These are phyloP conservation scores for Peronospora belbahrii DNA, from an alignment of 352 stramenopile species.

Conservation along the genomic window DNA sequence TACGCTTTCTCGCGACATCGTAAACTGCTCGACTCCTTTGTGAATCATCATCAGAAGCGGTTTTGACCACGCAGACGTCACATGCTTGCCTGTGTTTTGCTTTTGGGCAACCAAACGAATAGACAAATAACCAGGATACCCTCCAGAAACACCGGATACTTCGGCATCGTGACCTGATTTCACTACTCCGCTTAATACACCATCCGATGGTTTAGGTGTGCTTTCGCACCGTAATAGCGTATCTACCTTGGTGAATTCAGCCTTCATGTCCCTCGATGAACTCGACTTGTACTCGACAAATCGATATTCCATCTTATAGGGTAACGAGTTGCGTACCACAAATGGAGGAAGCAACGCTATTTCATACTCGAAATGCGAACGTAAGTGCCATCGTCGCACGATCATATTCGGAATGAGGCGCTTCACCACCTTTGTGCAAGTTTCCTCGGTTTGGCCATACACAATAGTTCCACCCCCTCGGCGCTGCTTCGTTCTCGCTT, in stretches of 20 bases:
- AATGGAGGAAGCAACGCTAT: constrained; percentile 69
- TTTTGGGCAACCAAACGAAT: constrained; percentile 48
- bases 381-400: constrained; percentile 64
- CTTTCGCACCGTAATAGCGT: constrained; percentile 35
- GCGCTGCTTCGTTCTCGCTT: constrained; percentile 44
- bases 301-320: constrained; percentile 78
- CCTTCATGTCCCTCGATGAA: constrained; percentile 36
- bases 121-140: constrained; percentile 64
- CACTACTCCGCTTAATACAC: constrained; percentile 44
- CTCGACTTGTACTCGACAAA: constrained; percentile 79
- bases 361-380: constrained; percentile 78
- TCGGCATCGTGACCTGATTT: constrained; percentile 67
- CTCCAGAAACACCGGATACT: constrained; percentile 61
- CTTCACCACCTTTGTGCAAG: constrained; percentile 65
- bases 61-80: constrained; percentile 64
- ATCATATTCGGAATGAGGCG: constrained; percentile 65
- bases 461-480: constrained; percentile 66
- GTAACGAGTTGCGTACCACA: constrained; percentile 79
- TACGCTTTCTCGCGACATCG: constrained; percentile 50
- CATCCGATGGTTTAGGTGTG: constrained; percentile 20
- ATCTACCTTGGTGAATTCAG: constrained; percentile 61
- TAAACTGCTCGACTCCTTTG: constrained; percentile 61
- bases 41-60: constrained; percentile 83
- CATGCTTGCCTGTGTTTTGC: constrained; percentile 23
- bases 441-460: constrained; percentile 67